A percentile compares a stretch with the other conserved stretches of the same genome.
phyloP scores from a whole-genome alignment of 441 rosid species.

The Breynia disticha region DNA sequence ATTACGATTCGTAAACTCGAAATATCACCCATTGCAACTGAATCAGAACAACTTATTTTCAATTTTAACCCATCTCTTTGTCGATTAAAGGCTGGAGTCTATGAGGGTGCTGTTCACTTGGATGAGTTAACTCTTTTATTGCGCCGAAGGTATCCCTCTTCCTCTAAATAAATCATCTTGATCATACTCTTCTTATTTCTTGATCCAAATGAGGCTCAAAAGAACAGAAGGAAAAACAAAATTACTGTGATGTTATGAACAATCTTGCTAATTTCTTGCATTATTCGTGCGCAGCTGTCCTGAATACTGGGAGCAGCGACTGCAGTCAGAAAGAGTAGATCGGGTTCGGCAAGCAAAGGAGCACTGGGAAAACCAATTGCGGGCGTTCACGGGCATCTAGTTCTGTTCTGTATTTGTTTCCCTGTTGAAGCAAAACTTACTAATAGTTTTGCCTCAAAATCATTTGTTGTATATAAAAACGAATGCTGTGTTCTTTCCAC shows the following conservation, averaged over 20 bases:
- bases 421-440: not conserved
- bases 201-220: not conserved
- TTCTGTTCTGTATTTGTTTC: not conserved
- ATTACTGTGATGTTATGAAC: no score
- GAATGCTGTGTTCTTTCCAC: no score
- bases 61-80: not conserved
- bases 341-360: conserved; percentile 67
- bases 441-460: no score
- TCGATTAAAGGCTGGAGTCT: conserved; percentile 45
- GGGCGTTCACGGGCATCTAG: conserved; percentile 55
- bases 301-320: conserved; percentile 67
- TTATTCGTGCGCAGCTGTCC: conserved; percentile 41
- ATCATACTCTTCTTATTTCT: not conserved
- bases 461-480: no score
- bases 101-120: conserved; percentile 61
- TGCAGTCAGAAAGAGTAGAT: conserved; percentile 54
- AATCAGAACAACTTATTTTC: no score
- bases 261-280: conserved; percentile 1
- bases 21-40: no score
- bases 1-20: no score
- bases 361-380: conserved; percentile 74
- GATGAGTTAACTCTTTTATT: conserved; percentile 65
- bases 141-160: conserved; percentile 43
- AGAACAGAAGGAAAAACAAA: no score
- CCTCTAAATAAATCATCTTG: not conserved